Evolutionary conservation across 176 grass and related monocot species (phyloP).

Genomic region (Phyllostachys edulis): DNA sequence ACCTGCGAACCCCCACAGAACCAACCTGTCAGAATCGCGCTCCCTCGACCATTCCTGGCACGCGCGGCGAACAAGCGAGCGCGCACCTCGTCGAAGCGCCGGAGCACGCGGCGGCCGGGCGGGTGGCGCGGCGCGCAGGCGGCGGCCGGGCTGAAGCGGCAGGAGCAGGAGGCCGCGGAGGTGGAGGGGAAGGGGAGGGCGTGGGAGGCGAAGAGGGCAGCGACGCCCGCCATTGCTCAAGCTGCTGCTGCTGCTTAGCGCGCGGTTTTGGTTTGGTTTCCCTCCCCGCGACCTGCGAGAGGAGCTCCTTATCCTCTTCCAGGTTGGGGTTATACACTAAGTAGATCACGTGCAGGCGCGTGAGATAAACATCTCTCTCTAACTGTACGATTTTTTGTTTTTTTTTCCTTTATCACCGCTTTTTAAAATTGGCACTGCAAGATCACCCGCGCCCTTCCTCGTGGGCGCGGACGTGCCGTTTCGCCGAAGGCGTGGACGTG

Average conservation of each 20-base stretch:
- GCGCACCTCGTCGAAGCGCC: constrained; percentile 47
- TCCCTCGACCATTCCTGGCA: not conserved
- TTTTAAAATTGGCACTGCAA: too few relatives aligned
- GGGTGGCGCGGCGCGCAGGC: constrained; percentile 42
- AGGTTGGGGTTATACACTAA: not conserved
- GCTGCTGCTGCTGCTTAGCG: not conserved
- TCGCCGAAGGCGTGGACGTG: too few relatives aligned
- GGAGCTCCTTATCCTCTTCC: constrained; percentile 47
- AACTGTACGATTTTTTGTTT: too few relatives aligned
- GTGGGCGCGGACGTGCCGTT: too few relatives aligned
- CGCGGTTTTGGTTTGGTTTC: constrained; percentile 42
- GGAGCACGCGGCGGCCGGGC: constrained; percentile 24
- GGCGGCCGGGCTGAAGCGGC: constrained; percentile 48
- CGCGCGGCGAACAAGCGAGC: not conserved
- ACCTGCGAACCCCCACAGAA: constrained; percentile 30
- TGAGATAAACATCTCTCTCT: not conserved
- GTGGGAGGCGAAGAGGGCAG: constrained; percentile 45
- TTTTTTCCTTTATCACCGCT: too few relatives aligned
- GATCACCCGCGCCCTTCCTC: too few relatives aligned
- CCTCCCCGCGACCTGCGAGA: not conserved
- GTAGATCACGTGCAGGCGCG: not conserved
- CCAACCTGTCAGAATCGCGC: not conserved
- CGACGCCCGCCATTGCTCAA: constrained; percentile 39
- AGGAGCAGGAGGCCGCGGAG: constrained; percentile 38
- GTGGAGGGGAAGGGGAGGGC: constrained; percentile 35